These are phyloP conservation scores for Diaporthe caulivora DNA, from an alignment of 2,329 filamentous ascomycete genomes.

Conservation along the genomic window DNA sequence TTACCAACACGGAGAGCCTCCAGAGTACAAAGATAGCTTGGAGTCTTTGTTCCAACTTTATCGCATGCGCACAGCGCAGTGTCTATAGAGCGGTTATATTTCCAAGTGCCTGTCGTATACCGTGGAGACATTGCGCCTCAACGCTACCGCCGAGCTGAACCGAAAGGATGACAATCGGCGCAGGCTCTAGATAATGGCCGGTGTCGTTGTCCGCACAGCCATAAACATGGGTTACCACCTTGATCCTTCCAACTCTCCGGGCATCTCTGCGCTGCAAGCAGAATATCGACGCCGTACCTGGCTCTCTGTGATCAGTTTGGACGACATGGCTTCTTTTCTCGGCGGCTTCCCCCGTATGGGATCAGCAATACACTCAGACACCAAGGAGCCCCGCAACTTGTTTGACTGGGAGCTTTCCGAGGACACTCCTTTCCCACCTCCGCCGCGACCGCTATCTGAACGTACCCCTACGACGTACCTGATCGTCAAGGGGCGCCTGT, in stretches of 20 bases:
- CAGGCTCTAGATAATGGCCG: constrained; percentile 62
- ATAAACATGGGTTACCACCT: constrained; percentile 68
- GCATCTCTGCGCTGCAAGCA: constrained; percentile 60
- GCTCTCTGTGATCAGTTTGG: constrained; percentile 61
- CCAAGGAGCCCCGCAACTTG: constrained; percentile 62
- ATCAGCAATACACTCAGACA: constrained; percentile 60
- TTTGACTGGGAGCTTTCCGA: constrained; percentile 67
- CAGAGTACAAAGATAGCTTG: constrained; percentile 61
- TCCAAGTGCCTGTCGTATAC: constrained; percentile 63
- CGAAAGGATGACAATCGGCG: constrained; percentile 64
- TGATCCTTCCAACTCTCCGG: constrained; percentile 52
- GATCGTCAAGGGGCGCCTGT: constrained; percentile 62
- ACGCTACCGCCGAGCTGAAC: constrained; percentile 65
- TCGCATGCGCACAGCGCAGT: constrained; percentile 64
- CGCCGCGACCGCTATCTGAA: constrained; percentile 60
- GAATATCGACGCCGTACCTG: constrained; percentile 55
- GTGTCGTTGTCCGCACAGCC: constrained; percentile 63
- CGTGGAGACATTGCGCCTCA: constrained; percentile 65
- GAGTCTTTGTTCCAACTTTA: constrained; percentile 62
- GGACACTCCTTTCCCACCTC: constrained; percentile 60
- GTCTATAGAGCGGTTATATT: constrained; percentile 63
- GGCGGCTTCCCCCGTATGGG: constrained; percentile 63
- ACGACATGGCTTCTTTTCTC: constrained; percentile 66
- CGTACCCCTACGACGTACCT: constrained; percentile 63
- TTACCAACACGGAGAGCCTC: constrained; percentile 63